These are phyloP conservation scores for Reutealis trisperma DNA, from an alignment of 345 rosid species.

Conservation along the genomic window DNA sequence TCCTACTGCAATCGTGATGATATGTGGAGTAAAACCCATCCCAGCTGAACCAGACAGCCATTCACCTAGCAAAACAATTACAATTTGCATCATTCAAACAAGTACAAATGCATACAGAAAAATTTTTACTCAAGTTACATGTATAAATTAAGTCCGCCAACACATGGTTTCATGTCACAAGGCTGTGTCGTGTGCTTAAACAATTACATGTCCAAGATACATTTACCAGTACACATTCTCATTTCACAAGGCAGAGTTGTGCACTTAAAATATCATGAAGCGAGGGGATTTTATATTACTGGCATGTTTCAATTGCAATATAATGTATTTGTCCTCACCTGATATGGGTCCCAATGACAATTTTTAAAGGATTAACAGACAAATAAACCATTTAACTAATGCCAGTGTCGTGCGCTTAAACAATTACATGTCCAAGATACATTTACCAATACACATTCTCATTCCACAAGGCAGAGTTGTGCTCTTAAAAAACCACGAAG, in stretches of 20 bases:
- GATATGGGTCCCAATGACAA: too few species aligned
- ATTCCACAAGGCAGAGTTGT: background rate
- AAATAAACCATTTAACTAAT: background rate
- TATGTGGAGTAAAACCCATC: constrained; percentile 77
- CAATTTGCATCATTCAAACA: constrained; percentile 16
- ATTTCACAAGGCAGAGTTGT: background rate
- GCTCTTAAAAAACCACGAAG: background rate
- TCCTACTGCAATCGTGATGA: constrained; percentile 70
- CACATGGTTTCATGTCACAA: background rate
- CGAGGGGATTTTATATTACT: background rate
- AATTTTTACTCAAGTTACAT: background rate
- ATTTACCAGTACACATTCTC: background rate
- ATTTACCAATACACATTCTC: background rate
- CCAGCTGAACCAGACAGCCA: constrained; percentile 76
- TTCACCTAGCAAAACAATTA: constrained; percentile 55
- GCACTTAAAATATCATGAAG: background rate
- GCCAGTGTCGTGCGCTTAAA: background rate
- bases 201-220: background rate
- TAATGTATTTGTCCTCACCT: background rate
- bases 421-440: background rate
- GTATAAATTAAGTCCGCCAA: background rate
- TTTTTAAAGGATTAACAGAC: background rate
- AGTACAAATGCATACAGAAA: background rate
- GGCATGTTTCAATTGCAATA: background rate
- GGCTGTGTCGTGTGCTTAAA: background rate